A percentile compares a stretch with the other conserved stretches of the same genome.
These are phyloP conservation scores for Ustilago xerochloae DNA, from an alignment of 1,284 basidiomycete genomes.

Conservation along the genomic window DNA sequence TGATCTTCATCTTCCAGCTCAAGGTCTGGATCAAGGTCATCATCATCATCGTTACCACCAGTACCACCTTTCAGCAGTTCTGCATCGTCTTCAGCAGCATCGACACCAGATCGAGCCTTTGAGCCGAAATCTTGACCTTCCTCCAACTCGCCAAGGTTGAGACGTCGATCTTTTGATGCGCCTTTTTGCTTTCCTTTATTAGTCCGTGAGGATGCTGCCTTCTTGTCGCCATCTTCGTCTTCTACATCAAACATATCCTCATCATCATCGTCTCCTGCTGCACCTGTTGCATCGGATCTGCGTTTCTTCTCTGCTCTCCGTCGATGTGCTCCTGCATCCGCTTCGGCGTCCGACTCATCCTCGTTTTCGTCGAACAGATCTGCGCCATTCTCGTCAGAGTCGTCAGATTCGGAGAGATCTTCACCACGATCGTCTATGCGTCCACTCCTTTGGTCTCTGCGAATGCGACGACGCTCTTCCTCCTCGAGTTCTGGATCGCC, in stretches of 20 bases:
- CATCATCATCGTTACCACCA: constrained; percentile 21
- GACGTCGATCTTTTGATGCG: constrained; percentile 22
- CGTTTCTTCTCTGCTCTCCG: constrained; percentile 70
- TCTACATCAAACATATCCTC: constrained; percentile 86
- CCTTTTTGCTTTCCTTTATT: constrained; percentile 20
- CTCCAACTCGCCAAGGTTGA: constrained; percentile 82
- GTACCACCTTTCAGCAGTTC: constrained; percentile 14
- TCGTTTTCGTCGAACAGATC: constrained; percentile 70
- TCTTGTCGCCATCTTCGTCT: constrained; percentile 34
- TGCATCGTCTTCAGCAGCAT: constrained; percentile 54
- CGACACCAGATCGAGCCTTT: constrained; percentile 40
- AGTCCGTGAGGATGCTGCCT: neutral
- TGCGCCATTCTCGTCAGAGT: constrained; percentile 30
- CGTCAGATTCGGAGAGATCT: constrained; percentile 77
- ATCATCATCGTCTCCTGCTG: constrained; percentile 68
- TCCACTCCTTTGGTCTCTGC: constrained; percentile 55
- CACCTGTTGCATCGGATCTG: constrained; percentile 68
- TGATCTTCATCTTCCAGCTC: constrained; percentile 59
- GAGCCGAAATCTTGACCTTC: constrained; percentile 70
- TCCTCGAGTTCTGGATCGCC: constrained; percentile 63
- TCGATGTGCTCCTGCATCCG: constrained; percentile 68
- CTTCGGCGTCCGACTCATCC: constrained; percentile 78
- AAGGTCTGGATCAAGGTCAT: constrained; percentile 57
- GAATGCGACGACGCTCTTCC: constrained; percentile 51
- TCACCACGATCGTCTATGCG: constrained; percentile 85